Evolutionary conservation across 2,329 filamentous ascomycete species (phyloP), one percentile per base, ranked within the genome.

Genomic region (Epichloe scottii): DNA sequence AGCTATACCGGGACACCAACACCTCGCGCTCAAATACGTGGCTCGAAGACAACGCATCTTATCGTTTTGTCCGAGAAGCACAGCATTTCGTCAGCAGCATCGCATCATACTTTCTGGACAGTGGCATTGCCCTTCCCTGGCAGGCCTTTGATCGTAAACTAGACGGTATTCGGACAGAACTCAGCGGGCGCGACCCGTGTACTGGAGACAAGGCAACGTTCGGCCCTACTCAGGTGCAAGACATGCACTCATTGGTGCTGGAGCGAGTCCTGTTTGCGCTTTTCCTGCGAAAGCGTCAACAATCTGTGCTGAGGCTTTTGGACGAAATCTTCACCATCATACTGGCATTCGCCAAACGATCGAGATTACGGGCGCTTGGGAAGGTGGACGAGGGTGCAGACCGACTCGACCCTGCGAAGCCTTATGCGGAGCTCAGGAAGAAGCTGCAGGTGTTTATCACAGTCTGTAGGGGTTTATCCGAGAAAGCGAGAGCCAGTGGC

Each of bases 11-110:
- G 21, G 77, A 84, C 59, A 72, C 78, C 2, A 77, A 70, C 2
- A 77, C 70, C 50, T 61, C 64, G 4, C 64, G 64, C 51, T 63
- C 59, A 5, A 66, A 60, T 4, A 58, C 57, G 14, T 71, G 67
- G 63, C 53, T 60, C 26, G 56, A 66, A 44, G 69, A 65, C 61
- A 74, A 63, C 15, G 58, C 59, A 14, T 63, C 68, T 0, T 71
- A 77, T 53, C 77, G 77, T 46, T 89, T 96, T 57, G 76, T 83
- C 5, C 75, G 84, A 38, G 87, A 95, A 62, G 84, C 88, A 0
- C 82, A 87, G 49, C 85, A 93, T 63, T 90, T 97, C 57, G 75
- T 95, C 23, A 76, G 79, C 0, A 79, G 79, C 10, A 66, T 96
- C 0, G 78, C 82, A 39, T 78, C 82, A 1, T 93, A 96, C 61